Evolutionary conservation across 345 rosid species (phyloP).

Genomic region (Durio zibethinus): DNA sequence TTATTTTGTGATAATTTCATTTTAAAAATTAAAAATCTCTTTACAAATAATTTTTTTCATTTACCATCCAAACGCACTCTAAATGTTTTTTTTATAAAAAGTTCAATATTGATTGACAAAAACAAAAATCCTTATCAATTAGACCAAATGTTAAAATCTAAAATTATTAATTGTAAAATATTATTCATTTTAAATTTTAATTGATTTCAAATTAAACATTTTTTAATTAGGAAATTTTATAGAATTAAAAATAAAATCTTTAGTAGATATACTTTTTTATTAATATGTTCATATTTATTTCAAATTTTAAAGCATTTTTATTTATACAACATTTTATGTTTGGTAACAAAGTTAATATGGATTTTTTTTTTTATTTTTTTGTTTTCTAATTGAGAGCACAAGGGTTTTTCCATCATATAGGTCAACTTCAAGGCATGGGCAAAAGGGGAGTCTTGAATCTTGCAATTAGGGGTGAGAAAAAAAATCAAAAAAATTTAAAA

Average conservation of each 20-base stretch:
- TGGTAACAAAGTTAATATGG: not conserved
- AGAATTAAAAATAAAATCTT: not conserved
- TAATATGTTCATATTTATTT: not conserved
- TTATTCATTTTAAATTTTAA: not conserved
- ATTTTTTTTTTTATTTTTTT: not conserved
- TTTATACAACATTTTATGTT: not conserved
- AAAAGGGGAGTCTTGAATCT: not conserved
- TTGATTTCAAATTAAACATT: not conserved
- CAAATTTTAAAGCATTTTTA: not conserved
- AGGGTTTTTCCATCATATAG: not conserved
- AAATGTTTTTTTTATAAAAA: too few species aligned
- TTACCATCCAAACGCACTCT: too few species aligned
- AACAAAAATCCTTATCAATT: too few species aligned
- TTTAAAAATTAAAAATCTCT: too few species aligned
- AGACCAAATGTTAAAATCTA: too few species aligned
- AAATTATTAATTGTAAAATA: too few species aligned
- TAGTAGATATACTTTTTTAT: not conserved
- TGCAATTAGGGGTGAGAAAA: too few species aligned
- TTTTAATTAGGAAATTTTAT: not conserved
- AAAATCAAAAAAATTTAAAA: too few species aligned
- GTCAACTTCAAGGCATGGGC: not conserved
- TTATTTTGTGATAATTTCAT: too few species aligned
- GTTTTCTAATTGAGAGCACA: too few species aligned
- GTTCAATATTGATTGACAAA: too few species aligned
- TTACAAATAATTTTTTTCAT: too few species aligned